Base-by-base conservation (phyloP, 2,329 filamentous ascomycete genomes). In the Basipetospora sp. region DNA sequence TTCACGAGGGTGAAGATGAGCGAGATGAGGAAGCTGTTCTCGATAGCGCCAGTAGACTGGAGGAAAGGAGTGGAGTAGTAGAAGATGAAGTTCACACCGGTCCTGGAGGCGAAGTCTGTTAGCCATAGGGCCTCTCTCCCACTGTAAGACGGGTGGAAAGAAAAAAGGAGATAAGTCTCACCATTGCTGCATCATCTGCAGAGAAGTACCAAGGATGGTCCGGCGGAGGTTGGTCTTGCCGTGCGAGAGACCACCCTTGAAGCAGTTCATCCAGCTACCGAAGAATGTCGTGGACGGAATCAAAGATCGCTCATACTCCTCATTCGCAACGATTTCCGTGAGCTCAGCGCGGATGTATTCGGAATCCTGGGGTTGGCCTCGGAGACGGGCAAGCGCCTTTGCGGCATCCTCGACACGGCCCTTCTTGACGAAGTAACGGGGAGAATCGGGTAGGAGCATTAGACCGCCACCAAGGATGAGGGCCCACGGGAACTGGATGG, bases 51-150 rank as follows among this genome's bases (percentile, higher is more conserved):
- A 20, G 80, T 77, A 17, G 77, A 75, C 60, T 80, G 61, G 63
- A 93, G 81, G 74, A 93, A 92, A 42, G 80, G 74, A 25, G 82
- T 86, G 26, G 81, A 84, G 64, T 78, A 84, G 64, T 84, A 82
- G 67, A 87, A 90, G 67, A 90, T 83, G 62, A 88, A 92, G 70
- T 93, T 93, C 62, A 93, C 80, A 66, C 85, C 83, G 18, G 82
- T 87, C 74, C 72, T 47, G 43, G 15, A 15, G 33, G n/a, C 19
- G 8, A 34, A 11, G 11, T 25, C 5, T 26, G 16, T 19, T 25
- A 11, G 6, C n/a, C n/a, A 14, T 10, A 35, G 10, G 15, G 14
- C 5, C 33, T 5, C 11, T 8, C 13, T 14, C 28, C 11, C 14
- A 9, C 22, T 25, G 22, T 6, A 6, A 25, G 22, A 25, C 22